Evolutionary conservation across 1,139 yeast genomes (phyloP).

Genomic region (Scheffersomyces titani): DNA sequence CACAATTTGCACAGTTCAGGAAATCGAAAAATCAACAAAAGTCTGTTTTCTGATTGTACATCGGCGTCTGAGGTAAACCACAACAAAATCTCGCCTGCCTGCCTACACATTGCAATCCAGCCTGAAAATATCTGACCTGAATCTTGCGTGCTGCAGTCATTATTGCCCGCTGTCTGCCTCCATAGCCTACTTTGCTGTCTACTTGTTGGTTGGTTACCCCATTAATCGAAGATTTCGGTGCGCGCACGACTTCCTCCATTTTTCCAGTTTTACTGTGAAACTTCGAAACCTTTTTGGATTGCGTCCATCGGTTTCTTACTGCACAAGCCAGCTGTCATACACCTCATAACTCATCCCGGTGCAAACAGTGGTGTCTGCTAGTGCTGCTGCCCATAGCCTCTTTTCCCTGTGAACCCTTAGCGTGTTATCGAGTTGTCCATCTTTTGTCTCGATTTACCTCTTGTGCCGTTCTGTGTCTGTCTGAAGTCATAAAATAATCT

Average conservation of each 20-base stretch:
- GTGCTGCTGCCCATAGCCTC: background rate
- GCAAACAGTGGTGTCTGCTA: background rate
- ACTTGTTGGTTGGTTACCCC: background rate
- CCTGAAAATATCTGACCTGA: background rate
- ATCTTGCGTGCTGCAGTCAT: background rate
- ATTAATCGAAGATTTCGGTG: background rate
- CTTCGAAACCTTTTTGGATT: background rate
- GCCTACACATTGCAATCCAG: background rate
- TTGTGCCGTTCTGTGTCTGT: background rate
- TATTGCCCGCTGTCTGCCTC: background rate
- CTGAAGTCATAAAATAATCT: constrained; percentile 8
- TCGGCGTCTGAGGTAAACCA: background rate
- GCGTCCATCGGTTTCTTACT: background rate
- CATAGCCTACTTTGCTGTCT: background rate
- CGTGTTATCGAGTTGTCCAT: background rate
- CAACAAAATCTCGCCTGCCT: background rate
- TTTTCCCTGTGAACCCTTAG: background rate
- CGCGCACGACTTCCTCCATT: background rate
- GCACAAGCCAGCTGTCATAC: background rate
- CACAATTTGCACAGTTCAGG: background rate
- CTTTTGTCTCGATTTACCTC: background rate
- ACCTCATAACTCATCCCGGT: background rate
- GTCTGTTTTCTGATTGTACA: background rate
- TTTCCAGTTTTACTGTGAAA: background rate
- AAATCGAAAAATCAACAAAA: background rate